phyloP scores from a whole-genome alignment of 306 rosid species.

The Fragaria ananassa region DNA sequence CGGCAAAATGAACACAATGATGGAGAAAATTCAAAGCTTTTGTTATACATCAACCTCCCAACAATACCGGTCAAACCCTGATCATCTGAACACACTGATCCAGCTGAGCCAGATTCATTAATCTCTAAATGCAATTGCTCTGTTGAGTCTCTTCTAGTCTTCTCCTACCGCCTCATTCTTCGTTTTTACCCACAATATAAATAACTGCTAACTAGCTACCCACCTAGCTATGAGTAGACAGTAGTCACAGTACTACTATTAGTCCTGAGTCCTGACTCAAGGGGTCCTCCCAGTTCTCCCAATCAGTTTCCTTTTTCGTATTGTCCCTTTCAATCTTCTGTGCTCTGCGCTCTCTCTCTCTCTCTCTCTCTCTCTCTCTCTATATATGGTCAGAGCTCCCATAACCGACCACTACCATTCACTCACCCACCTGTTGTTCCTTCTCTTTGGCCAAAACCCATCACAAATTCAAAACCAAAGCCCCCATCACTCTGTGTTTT shows the following conservation, averaged over 20 bases:
- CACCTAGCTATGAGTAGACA: background rate
- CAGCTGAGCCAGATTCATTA: background rate
- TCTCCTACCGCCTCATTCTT: background rate
- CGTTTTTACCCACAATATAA: background rate
- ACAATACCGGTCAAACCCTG: slow-evolving; percentile 5
- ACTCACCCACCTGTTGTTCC: slow-evolving; percentile 18
- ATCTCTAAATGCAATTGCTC: background rate
- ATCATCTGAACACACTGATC: background rate
- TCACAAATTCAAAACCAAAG: slow-evolving; percentile 9
- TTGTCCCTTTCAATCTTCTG: slow-evolving; percentile 74
- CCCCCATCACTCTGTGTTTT: slow-evolving; percentile 2
- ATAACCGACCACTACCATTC: background rate
- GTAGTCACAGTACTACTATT: background rate
- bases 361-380: slow-evolving; percentile 23
- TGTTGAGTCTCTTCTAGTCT: background rate
- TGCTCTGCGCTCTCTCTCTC: slow-evolving; percentile 28
- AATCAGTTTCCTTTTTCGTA: slow-evolving; percentile 42
- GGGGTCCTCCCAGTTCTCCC: slow-evolving; percentile 25
- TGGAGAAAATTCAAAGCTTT: background rate
- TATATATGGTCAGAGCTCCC: slow-evolving; percentile 33
- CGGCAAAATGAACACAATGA: background rate
- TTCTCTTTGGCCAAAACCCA: slow-evolving; percentile 26
- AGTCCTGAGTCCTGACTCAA: background rate
- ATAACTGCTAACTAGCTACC: background rate
- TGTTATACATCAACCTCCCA: background rate